Evolutionary conservation across 176 grass and related monocot species (phyloP).

Genomic region (Phoenix roebelenii): DNA sequence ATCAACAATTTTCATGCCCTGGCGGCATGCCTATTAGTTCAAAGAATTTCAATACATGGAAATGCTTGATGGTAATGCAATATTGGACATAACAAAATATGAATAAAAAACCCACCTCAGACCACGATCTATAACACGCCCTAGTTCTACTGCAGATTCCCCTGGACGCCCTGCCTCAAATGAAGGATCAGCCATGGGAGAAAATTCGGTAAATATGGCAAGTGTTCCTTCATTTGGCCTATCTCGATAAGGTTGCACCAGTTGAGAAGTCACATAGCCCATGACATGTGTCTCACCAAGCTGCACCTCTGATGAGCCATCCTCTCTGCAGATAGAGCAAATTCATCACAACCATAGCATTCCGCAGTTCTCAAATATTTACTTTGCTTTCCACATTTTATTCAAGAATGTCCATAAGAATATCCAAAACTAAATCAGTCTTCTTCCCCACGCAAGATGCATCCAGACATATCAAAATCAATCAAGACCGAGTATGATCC

Average conservation of each 20-base stretch:
- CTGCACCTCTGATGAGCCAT: constrained; percentile 72
- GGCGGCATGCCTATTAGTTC: no score
- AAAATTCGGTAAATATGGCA: constrained; percentile 90
- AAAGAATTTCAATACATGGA: no score
- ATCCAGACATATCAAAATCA: neutral
- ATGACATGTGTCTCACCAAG: constrained; percentile 88
- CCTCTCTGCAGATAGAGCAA: constrained; percentile 38
- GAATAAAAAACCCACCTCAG: constrained; percentile 40
- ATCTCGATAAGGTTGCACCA: constrained; percentile 81
- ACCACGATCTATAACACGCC: constrained; percentile 76
- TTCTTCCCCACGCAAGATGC: no score
- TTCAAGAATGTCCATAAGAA: no score
- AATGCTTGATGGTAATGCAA: no score
- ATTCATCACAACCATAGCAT: neutral
- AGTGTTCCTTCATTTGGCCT: constrained; percentile 82
- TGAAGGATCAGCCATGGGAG: constrained; percentile 89
- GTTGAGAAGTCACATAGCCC: constrained; percentile 68
- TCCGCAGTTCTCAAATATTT: no score
- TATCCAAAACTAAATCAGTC: no score
- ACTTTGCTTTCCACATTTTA: no score
- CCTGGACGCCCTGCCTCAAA: constrained; percentile 71
- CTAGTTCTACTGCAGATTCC: constrained; percentile 82
- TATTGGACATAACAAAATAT: no score
- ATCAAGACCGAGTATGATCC: neutral
- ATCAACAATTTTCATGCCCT: no score